Base-by-base conservation (phyloP, 2,329 filamentous ascomycete species). In the Apiospora rasikravindrae region DNA sequence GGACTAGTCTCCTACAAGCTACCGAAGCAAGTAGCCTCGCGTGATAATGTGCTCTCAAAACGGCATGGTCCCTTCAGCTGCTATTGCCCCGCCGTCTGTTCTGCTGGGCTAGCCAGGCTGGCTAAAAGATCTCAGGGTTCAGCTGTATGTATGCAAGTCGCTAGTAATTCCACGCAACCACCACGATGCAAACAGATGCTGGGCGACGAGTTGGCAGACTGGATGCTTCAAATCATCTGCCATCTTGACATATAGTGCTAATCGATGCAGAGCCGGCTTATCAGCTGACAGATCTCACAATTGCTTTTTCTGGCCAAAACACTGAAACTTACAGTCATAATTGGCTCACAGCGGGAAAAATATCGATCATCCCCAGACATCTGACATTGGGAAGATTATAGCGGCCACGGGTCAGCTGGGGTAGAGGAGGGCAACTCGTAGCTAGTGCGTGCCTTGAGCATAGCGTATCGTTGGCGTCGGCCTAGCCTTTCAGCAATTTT, bases 91-190 rank as follows among this genome's bases (percentile, higher is more conserved):
- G 57, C 57, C 33, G 33, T 64, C 57, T 37, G 57, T 22, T 64
- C 57, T 37, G 57, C 37, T 37, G 16, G 29, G 26, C 51, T 57
- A 57, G 51, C 51, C 51, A 19, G 51, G 26, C 51, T 33, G 51
- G 51, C 57, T 40, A 64, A 40, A 64, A 40, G 22, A 33, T 64
- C 57, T 64, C 57, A 8, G 57, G 33, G 57, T 64, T 64, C 57
- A 64, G 57, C 57, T 40, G 10, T 11, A 64, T 40, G 10, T 11
- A 64, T 24, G 57, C 26, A 57, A 29, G 13, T 29, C 5, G 49
- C 53, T 64, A 33, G 53, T 33, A 16, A 33, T 24, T 19, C 57
- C 57, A 64, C 57, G 33, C 57, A 64, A 40, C 33, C 33, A 64
- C 33, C 57, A 14, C 2, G n/a, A 16, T 37, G 19, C 29, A 40